Base-by-base conservation (phyloP, 139 green algal genomes). In the Chlorella sp. region DNA sequence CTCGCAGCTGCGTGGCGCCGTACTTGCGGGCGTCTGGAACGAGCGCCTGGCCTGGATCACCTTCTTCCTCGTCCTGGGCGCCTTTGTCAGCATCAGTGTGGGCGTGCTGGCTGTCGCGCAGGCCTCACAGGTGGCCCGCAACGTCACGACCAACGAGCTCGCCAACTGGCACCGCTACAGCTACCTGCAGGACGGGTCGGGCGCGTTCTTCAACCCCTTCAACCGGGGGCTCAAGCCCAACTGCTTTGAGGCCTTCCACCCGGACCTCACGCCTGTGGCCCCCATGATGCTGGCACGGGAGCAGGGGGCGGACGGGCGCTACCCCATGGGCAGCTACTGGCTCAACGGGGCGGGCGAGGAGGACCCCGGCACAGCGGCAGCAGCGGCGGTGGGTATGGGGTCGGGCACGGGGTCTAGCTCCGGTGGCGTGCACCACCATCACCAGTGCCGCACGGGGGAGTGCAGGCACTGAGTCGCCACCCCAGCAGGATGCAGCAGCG, bases 81-180 rank as follows among this genome's bases (percentile, higher is more conserved):
- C 80, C 29, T 91, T 97, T 68, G 78, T 98, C 64, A 75, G 89
- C 5, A 81, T 96, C 60, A 88, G 81, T 24, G 92, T 98, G 31
- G 80, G 78, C 5, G 90, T 87, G 6, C 83, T 98, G 30, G 80
- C 88, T 2, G 70, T 90, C 5, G 88, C 89, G 3, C 94, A 98
- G 79, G 86, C 86, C 2, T 78, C 59, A 0, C 85, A 90, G 69
- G 60, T 75, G 5, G 77, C 78, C 5, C 83, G 84, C 49, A 98
- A 98, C 80, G 78, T 98, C 26, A 98, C 95, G 2, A 98, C 94
- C 35, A 98, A 98, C 72, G 94, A 98, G 78, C 77, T 98, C 35
- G 87, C 91, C 20, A 98, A 98, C 84, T 95, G 89, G 88, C 88
- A 96, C 77, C 80, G 87, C 20, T 96, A 96, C 84, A 84, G 78